phyloP scores from a whole-genome alignment of 495 filamentous ascomycete species.

The Lasiosphaeria miniovina region DNA sequence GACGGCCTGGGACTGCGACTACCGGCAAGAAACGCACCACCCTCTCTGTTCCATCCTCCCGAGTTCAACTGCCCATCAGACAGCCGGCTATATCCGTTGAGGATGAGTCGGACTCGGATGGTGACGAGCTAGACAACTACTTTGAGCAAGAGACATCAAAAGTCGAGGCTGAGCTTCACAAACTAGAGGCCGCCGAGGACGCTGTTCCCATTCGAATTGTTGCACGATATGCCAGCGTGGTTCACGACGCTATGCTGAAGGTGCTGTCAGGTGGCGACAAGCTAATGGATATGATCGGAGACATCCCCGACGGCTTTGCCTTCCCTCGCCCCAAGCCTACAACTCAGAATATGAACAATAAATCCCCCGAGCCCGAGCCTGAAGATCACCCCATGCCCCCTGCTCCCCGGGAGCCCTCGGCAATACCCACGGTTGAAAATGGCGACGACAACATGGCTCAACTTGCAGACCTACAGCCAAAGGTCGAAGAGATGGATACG shows the following conservation, averaged over 20 bases:
- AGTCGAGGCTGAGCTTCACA: constrained; percentile 39
- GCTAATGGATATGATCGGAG: constrained; percentile 33
- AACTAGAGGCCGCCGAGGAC: constrained; percentile 30
- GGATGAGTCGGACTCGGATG: constrained; percentile 48
- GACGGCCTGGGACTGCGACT: constrained; percentile 3
- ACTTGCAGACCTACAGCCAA: constrained; percentile 29
- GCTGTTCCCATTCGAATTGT: constrained; percentile 23
- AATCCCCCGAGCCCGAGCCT: constrained; percentile 1
- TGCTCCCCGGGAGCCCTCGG: constrained; percentile 25
- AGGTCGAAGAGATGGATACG: constrained; percentile 42
- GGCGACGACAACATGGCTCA: constrained; percentile 21
- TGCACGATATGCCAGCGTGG: constrained; percentile 32
- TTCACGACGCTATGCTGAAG: constrained; percentile 32
- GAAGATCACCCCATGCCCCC: constrained; percentile 18
- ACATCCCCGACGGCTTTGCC: constrained; percentile 26
- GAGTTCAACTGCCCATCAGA: constrained; percentile 29
- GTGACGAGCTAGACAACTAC: constrained; percentile 51
- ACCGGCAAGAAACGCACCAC: constrained; percentile 13
- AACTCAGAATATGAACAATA: neutral
- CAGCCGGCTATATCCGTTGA: constrained; percentile 24
- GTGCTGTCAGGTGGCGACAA: constrained; percentile 34
- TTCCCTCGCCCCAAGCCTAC: constrained; percentile 21
- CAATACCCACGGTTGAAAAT: constrained; percentile 28
- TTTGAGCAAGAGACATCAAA: constrained; percentile 47
- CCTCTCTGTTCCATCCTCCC: constrained; percentile 14